Evolutionary conservation across 169 alveolate genomes (phyloP), one percentile per base, ranked within the genome.

Genomic region (Plasmodium ovale): DNA sequence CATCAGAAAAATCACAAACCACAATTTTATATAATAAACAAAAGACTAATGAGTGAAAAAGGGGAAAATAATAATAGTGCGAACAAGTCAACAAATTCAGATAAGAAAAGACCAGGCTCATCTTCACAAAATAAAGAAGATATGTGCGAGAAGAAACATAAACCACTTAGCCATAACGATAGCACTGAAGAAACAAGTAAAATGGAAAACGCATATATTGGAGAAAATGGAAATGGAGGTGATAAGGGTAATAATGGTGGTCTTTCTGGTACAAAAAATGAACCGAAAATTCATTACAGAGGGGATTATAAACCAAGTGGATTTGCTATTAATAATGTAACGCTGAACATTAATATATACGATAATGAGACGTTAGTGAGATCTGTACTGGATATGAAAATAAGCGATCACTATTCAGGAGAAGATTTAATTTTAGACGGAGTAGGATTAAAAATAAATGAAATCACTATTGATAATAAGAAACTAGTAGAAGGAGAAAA

Each of bases 361-460:
- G 97, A 95, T 10, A 77, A 94, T 31, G 87, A 87, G 59, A 96
- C 98, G 0, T 64, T 59, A 25, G 96, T 93, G 56, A 60, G 89
- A 87, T 72, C 94, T 25, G 69, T 21, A 23, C 62, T 94, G 72
- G 94, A 90, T 93, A 92, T 89, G 96, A 73, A 87, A 16, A 67
- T 87, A 1, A 84, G 77, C 72, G 92, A 72, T 27, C 94, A 91
- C 42, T 90, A 94, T 27, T 72, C 33, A 16, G 95, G 95, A 14
- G 91, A 94, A 21, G 97, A 96, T 77, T 89, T 97, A 71, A 91
- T 94, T 9, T 91, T 97, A 53, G 95, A 96, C 84, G 98, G 98
- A 19, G 97, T 96, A 62, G 97, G 95, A 10, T 93, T 97, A 65
- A 92, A 87, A 51, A 94, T 96, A 59, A 92, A 89, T 62, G 87